Base-by-base conservation (phyloP, 164 flowering plant genomes). In the Houttuynia cordata region DNA sequence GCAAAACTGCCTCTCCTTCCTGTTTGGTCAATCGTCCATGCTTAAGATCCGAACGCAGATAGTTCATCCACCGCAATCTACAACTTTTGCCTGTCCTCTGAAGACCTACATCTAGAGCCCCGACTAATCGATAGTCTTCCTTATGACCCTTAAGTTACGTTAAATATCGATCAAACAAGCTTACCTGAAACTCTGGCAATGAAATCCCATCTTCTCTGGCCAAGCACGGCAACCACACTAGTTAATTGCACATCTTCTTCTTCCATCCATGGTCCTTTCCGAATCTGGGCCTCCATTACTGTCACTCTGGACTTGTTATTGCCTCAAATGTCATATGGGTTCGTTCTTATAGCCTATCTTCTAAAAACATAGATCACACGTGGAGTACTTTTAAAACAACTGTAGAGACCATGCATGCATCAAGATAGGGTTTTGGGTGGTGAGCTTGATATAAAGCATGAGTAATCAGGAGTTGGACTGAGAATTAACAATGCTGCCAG, bases 41-140 rank as follows among this genome's bases (percentile, higher is more conserved):
- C 64, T 83, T 88, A 22, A 85, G 74, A 71, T 79, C 74, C 0
- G 91, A 89, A 0, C 81, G 78, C 14, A 88, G 76, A 68, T 88
- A 83, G 75, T 88, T 88, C 78, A 81, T 54, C 96, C 96, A 88
- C 54, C 96, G 61, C 65, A 88, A 54, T 64, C 96, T 77, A 73
- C 91, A 88, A 58, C 96, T 88, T 69, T 85, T 87, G 9, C 95
- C 95, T 47, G 86, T 81, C 69, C 91, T 80, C 69, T 52, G 70
- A n/a, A 87, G 71, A n/a, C 95, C 91, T 87, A 66, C 61, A 24
- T 23, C 30, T 12, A 30, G 6, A 24, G 34, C 30, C 6, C 57
- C 17, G 37, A 30, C 37, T 30, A n/a, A n/a, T n/a, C n/a, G n/a
- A n/a, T 30, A 30, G 6, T 30, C 6, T 30, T 6, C 37, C 37